Base-by-base conservation (phyloP, 2,329 filamentous ascomycete species). In the Aaosphaeria arxii region DNA sequence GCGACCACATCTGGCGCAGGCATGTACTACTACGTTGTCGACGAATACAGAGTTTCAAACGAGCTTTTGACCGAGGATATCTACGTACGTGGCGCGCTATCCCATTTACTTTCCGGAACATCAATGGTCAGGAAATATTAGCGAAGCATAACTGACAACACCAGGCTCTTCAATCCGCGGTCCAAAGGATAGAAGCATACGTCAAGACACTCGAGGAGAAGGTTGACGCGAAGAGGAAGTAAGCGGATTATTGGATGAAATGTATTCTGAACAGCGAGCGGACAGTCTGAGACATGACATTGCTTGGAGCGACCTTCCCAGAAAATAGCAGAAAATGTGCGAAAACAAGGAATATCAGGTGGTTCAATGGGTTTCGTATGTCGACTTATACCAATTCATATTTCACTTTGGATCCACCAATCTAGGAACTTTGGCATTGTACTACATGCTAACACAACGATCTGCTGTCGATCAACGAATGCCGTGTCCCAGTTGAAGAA, bases 1-100 rank as follows among this genome's bases (percentile, higher is more conserved):
- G 85, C 88, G 53, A 86, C 88, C 42, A 77, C 90, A 45, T 86
- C 91, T 40, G 91, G 90, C 62, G 82, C 81, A 45, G 86, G 84
- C 49, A 87, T 95, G 61, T 97, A 96, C 77, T 91, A 89, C 71
- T 97, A 97, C 72, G 83, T 96, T 57, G 76, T 97, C 61, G 85
- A 92, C 69, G 91, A 97, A 73, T 97, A 96, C 78, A 90, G 91
- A 75, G 80, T 91, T 40, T 89, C 90, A 59, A 97, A 96, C 76
- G 89, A 95, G 74, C 81, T 96, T 66, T 77, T 97, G 73, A 92
- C 87, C 52, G 91, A 96, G 74, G 92, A 97, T 74, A 96, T 97
- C 71, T 92, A 92, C 74, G 92, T 96, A 82, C 73, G 89, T 86
- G 47, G 45, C 42, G 47, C 48, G 35, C 30, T 29, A 36, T n/a